Conservation (phyloP, 176 grass and related monocot genomes). For the Bonia amplexicaulis region DNA sequence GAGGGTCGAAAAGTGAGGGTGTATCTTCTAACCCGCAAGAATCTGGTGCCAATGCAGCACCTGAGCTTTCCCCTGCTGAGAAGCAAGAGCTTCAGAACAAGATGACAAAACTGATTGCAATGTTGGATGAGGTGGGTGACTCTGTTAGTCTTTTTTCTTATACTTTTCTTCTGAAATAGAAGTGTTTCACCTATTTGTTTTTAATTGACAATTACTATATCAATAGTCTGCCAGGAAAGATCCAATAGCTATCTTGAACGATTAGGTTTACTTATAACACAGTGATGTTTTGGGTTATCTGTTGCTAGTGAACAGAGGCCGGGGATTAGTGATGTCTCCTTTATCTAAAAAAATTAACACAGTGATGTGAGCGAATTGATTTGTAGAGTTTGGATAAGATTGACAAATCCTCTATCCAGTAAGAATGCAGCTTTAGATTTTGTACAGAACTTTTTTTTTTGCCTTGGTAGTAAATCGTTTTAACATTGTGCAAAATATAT, state of each 20-base stretch:
- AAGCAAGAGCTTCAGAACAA: constrained; percentile 99
- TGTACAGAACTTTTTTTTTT: not conserved
- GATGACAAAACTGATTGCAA: constrained; percentile 78
- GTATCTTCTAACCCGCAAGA: constrained; percentile 55
- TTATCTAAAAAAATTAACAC: not conserved
- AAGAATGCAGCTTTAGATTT: not conserved
- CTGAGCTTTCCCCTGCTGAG: constrained; percentile 81
- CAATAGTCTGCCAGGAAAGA: not conserved
- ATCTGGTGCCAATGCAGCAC: constrained; percentile 32
- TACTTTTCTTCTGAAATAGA: constrained; percentile 17
- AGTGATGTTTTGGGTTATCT: not conserved
- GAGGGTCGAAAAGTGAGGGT: constrained; percentile 57
- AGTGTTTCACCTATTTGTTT: not conserved
- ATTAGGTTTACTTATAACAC: not conserved
- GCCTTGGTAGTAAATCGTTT: not conserved
- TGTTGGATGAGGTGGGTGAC: constrained; percentile 87
- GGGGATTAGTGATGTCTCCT: too few relatives aligned
- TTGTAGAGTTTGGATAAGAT: not conserved
- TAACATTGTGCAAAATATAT: constrained; percentile 21
- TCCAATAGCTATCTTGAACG: not conserved
- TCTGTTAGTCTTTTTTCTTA: not conserved
- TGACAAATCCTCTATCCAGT: constrained; percentile 12
- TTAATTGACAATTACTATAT: not conserved
- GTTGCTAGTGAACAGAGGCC: too few relatives aligned
- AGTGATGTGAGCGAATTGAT: not conserved